Evolutionary conservation across 805 yeast genomes (phyloP).

Genomic region (Pichia rugopelliculosa): DNA sequence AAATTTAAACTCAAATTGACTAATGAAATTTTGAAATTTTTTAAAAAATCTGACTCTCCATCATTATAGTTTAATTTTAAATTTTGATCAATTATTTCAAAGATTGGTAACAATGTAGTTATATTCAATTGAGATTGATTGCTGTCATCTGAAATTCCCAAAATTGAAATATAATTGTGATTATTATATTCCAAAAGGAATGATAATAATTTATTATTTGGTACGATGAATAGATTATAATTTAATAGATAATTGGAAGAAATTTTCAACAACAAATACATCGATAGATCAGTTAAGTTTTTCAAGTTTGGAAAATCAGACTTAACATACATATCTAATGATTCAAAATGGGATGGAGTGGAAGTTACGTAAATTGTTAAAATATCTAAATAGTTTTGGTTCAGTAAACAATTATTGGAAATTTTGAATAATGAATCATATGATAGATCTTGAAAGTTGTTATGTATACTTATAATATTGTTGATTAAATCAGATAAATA

Average conservation of each 20-base stretch:
- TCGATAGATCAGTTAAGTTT: constrained; percentile 6
- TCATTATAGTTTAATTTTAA: constrained; percentile 17
- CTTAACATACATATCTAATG: constrained; percentile 3
- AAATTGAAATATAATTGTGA: constrained; percentile 5
- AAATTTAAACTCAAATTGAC: constrained; percentile 16
- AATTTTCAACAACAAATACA: constrained; percentile 5
- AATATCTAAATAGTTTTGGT: not conserved
- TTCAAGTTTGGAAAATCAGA: not conserved
- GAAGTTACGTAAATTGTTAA: not conserved
- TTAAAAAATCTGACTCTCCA: constrained; percentile 19
- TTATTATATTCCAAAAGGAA: constrained; percentile 6
- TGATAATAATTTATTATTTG: not conserved
- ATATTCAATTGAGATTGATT: constrained; percentile 11
- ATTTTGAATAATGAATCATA: not conserved
- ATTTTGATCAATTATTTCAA: constrained; percentile 29
- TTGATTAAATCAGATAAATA: not conserved
- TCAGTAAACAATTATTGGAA: not conserved
- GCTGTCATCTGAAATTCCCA: constrained; percentile 17
- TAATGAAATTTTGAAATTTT: constrained; percentile 17
- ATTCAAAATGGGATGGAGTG: not conserved
- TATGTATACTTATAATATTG: not conserved
- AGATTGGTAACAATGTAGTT: constrained; percentile 20
- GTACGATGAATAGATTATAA: constrained; percentile 5
- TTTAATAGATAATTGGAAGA: constrained; percentile 2
- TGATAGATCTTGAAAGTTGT: not conserved